Conservation (phyloP, 768 basidiomycete species). For the Trametes cingulata region DNA sequence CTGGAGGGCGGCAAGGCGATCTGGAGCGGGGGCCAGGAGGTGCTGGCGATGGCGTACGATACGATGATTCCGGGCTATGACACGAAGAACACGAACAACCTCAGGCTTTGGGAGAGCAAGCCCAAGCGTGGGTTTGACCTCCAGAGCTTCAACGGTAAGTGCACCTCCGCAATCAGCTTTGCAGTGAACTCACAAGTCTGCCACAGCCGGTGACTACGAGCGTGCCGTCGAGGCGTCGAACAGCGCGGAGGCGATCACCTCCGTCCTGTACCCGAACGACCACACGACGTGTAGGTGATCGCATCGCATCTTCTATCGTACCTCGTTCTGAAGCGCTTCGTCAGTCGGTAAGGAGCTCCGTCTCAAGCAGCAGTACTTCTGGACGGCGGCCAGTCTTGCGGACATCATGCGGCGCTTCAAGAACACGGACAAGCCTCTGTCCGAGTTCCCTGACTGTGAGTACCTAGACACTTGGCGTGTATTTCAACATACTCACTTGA, state of each 20-base stretch:
- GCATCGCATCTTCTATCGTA: neutral
- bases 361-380: slow-evolving; percentile 96
- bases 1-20: slow-evolving; percentile 59
- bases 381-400: slow-evolving; percentile 84
- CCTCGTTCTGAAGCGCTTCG: neutral
- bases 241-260: slow-evolving; percentile 90
- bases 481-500: neutral
- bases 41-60: slow-evolving; percentile 91
- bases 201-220: slow-evolving; percentile 87
- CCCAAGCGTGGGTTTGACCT: slow-evolving; percentile 91
- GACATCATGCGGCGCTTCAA: slow-evolving; percentile 95
- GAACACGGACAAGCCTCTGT: slow-evolving; percentile 79
- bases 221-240: slow-evolving; percentile 85
- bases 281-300: slow-evolving; percentile 52
- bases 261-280: slow-evolving; percentile 96
- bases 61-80: slow-evolving; percentile 90
- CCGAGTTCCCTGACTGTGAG: slow-evolving; percentile 81
- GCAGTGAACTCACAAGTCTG: neutral
- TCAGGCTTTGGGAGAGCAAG: slow-evolving; percentile 82
- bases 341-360: slow-evolving; percentile 84
- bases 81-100: slow-evolving; percentile 87
- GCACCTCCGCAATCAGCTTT: slow-evolving; percentile 14
- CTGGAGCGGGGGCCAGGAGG: slow-evolving; percentile 92
- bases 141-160: slow-evolving; percentile 87
- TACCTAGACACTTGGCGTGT: slow-evolving; percentile 10